Base-by-base conservation (phyloP, 2,329 filamentous ascomycete genomes). In the Aureobasidium zeae region DNA sequence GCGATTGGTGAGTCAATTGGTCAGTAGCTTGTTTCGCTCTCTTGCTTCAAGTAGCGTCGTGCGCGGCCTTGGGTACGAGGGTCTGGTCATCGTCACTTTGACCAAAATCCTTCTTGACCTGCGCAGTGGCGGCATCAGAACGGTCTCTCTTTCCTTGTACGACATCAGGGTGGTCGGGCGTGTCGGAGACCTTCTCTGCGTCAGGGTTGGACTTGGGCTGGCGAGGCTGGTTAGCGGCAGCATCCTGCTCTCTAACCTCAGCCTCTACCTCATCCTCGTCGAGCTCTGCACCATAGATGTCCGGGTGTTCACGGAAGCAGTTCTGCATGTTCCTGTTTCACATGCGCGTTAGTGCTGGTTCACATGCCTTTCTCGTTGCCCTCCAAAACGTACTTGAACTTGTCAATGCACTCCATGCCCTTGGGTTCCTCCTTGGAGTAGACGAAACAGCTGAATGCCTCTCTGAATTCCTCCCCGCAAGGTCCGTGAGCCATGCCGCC, bases 391-490 rank as follows among this genome's bases (percentile, higher is more conserved):
- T 73, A 91, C 86, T 94, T 88, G 74, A 95, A 95, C 69, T 91
- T 94, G 20, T 94, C 87, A 59, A 95, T 91, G 68, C 88, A 95
- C 61, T 95, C 87, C 70, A 94, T 89, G 39, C 89, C 89, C 77
- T 98, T 98, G 25, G 88, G 88, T 61, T 98, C 91, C 61, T 94
- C 86, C 30, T 77, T 79, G 3, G 86, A 94, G 68, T 81, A 91
- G n/a, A 98, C 87, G 58, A 98, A 98, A 69, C 91, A 98, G 75
- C 87, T 94, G 58, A 98, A 98, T 0, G 91, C 91, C 17, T 81
- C 80, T 70, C 82, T 87, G 75, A 98, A 98, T 58, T 96, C 81
- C 61, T 93, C 86, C 35, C 91, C 91, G 61, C 91, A 98, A 43
- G 91, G 91, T 0, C 91, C 91, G 59, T 94, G 69, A 6, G 91